Percentiles rank a stretch among this genome's conserved stretches.
Conservation (phyloP, 2,329 filamentous ascomycete species). For the Fonsecaea multimorphosa region DNA sequence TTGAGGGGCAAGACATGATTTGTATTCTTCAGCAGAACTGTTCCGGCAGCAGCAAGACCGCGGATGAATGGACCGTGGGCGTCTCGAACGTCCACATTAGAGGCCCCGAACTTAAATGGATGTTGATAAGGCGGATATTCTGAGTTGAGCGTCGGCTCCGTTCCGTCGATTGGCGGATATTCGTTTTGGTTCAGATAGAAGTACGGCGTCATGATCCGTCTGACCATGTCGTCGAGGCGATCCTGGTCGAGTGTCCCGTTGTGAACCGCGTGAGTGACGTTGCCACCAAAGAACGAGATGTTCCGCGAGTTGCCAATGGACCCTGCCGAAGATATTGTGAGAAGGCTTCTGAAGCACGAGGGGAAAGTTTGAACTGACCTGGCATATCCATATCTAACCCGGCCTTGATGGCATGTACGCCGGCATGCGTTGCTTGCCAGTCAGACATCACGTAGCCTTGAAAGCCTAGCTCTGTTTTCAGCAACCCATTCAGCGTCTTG, state of each 20-base stretch:
- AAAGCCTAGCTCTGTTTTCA: conserved; percentile 61
- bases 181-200: conserved; percentile 52
- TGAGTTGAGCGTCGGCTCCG: conserved; percentile 28
- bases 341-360: not conserved
- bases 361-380: conserved; percentile 36
- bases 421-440: conserved; percentile 54
- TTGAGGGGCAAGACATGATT: conserved; percentile 58
- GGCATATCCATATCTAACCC: conserved; percentile 58
- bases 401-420: conserved; percentile 49
- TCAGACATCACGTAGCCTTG: conserved; percentile 56
- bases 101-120: conserved; percentile 25
- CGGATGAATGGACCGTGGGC: conserved; percentile 47
- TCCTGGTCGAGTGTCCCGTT: conserved; percentile 50
- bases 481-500: conserved; percentile 52
- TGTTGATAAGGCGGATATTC: conserved; percentile 23
- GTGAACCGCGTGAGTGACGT: conserved; percentile 46
- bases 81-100: conserved; percentile 56
- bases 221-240: conserved; percentile 56
- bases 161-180: conserved; percentile 38
- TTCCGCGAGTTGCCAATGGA: conserved; percentile 32
- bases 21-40: conserved; percentile 61
- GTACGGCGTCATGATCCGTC: conserved; percentile 55
- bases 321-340: conserved; percentile 21
- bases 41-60: conserved; percentile 63
- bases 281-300: conserved; percentile 44